Base-by-base conservation (phyloP, 306 rosid genomes). In the Malus sylvestris region DNA sequence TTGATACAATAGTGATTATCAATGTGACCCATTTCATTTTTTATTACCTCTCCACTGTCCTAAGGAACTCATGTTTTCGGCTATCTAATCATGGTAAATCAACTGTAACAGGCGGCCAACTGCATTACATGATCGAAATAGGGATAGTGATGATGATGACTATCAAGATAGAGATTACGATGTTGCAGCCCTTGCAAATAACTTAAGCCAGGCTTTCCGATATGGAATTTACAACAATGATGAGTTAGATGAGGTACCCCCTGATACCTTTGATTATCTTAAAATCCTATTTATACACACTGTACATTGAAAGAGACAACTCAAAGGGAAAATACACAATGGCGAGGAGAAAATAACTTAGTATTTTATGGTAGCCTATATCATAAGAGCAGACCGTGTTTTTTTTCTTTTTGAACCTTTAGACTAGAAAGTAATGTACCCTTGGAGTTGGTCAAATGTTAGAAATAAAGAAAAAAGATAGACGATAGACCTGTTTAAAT, bases 101-200 rank as follows among this genome's bases (percentile, higher is more conserved):
- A 59, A 72, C 72, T 89, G 42, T 85, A 49, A 60, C 88, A 96
- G 99, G 96, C 90, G 99, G 78, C 99, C 99, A 44, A 88, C 97
- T 45, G 89, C 97, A 8, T 77, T 96, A 83, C 99, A 91, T 46
- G 99, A 96, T 83, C 88, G 98, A 73, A 86, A 70, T 67, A 91
- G 97, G 90, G 99, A 96, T 72, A 95, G 97, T 59, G 98, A 92
- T 27, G 98, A 96, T 83, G 99, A 96, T 75, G 99, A 92, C 80
- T 96, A 89, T 74, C 97, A 92, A 85, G 99, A 96, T 64, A 90
- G 97, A 78, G 99, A 96, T 77, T 92, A 90, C 65, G 99, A 96
- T 74, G 99, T 96, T 76, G 99, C 99, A 61, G 97, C 99, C 46
- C 85, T 96, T 18, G 99, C 98, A 59, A 96, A 92, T 84, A 96